phyloP scores from a whole-genome alignment of 371 early-diverging fungal genomes.

The Mortierella sp. region DNA sequence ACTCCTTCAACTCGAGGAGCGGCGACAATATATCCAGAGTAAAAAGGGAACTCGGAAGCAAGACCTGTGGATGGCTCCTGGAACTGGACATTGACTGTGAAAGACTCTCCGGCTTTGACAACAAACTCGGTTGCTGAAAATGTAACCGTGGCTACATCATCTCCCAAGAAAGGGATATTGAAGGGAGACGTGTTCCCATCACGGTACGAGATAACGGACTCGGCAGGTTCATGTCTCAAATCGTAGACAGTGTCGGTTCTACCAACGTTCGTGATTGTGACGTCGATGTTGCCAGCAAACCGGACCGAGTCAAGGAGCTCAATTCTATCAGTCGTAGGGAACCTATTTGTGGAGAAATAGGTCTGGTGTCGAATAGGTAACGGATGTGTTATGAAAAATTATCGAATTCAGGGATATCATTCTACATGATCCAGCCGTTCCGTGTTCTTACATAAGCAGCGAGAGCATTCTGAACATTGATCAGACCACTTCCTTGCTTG shows the following conservation, averaged over 20 bases:
- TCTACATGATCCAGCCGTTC: too few species aligned
- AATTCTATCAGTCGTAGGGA: too few species aligned
- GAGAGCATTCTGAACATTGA: slow-evolving; percentile 71
- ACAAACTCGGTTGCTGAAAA: slow-evolving; percentile 50
- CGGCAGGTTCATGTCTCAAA: slow-evolving; percentile 59
- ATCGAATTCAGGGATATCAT: too few species aligned
- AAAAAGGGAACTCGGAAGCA: slow-evolving; percentile 44
- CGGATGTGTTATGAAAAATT: too few species aligned
- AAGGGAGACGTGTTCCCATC: slow-evolving; percentile 34
- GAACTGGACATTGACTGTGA: slow-evolving; percentile 53
- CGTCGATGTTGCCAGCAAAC: slow-evolving; percentile 56
- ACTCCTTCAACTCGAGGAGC: slow-evolving; percentile 32
- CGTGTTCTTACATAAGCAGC: slow-evolving; percentile 35
- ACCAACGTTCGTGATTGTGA: too few species aligned
- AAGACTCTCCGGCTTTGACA: slow-evolving; percentile 59
- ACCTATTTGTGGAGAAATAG: too few species aligned
- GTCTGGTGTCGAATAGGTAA: too few species aligned
- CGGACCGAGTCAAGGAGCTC: slow-evolving; percentile 71
- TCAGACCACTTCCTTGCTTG: slow-evolving; percentile 77
- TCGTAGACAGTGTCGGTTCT: slow-evolving; percentile 68
- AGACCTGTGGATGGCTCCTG: slow-evolving; percentile 53
- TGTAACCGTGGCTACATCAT: slow-evolving; percentile 51
- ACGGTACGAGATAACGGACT: slow-evolving; percentile 58
- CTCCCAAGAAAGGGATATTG: slow-evolving; percentile 31
- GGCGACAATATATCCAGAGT: slow-evolving; percentile 51